A percentile compares a stretch with the other conserved stretches of the same genome.
Evolutionary conservation across 1,284 basidiomycete species (phyloP).

Genomic region (Porogramme epimiltina): DNA sequence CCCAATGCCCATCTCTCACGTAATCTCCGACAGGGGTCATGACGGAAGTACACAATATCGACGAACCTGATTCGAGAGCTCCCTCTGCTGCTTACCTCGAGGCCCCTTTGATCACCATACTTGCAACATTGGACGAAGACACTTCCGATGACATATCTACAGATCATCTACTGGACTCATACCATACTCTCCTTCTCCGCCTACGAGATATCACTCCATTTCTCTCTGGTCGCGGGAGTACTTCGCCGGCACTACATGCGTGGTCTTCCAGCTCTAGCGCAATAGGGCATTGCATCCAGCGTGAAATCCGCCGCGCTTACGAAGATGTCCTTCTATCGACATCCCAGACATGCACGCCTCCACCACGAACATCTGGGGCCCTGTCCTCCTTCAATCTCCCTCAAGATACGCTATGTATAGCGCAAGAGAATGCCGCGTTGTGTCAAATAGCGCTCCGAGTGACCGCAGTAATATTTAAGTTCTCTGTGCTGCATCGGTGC

Average conservation of each 20-base stretch:
- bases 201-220: conserved; percentile 37
- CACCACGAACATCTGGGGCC: not conserved
- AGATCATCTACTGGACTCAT: conserved; percentile 61
- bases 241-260: conserved; percentile 34
- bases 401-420: conserved; percentile 40
- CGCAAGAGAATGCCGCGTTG: conserved; percentile 43
- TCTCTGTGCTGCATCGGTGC: conserved; percentile 41
- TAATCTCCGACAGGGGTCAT: conserved; percentile 8
- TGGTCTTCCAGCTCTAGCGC: conserved; percentile 30
- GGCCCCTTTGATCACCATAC: conserved; percentile 48
- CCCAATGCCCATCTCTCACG: not conserved
- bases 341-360: not conserved
- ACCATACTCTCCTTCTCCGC: conserved; percentile 47
- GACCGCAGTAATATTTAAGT: conserved; percentile 48
- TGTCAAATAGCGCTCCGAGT: conserved; percentile 54
- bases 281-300: conserved; percentile 43
- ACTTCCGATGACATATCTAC: conserved; percentile 34
- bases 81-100: conserved; percentile 9
- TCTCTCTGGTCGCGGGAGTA: conserved; percentile 20
- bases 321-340: conserved; percentile 34
- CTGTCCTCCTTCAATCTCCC: conserved; percentile 14
- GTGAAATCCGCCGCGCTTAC: conserved; percentile 49
- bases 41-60: conserved; percentile 7
- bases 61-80: not conserved
- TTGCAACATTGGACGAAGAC: conserved; percentile 35